Base-by-base conservation (phyloP, 176 grass and related monocot species). In the Tillandsia leiboldiana region DNA sequence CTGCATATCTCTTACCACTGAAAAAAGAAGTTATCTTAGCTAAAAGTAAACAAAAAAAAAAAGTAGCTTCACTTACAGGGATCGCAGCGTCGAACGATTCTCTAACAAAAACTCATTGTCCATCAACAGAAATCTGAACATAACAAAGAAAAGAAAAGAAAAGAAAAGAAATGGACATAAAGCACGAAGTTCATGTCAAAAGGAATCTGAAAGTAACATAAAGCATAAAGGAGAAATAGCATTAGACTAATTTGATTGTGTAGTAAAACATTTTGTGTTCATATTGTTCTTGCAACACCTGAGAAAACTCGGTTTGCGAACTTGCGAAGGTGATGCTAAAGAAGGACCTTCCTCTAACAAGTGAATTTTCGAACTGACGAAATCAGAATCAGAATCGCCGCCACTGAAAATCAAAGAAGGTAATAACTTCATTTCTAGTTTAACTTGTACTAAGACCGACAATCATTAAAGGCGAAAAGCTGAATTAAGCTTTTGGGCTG, bases 31-130 rank as follows among this genome's bases (percentile, higher is more conserved):
- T 33, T 7, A 0, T 47, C 8, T 48, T 49, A 47, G 9, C 26
- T 58, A 10, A 66, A 13, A 11, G n/a, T 6, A 27, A 73, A 63
- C 20, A 20, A 20, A 20, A 20, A 51, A 9, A 26, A 62, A 13
- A 10, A 26, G n/a, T 33, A 28, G 12, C 23, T 53, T 53, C 33
- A 69, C 83, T 96, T 96, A 96, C 92, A 89, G 83, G 27, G 85
- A 74, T 89, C 81, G 86, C 23, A 96, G 73, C 54, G 83, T 82
- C 50, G 65, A 63, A 48, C 86, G 92, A 63, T 96, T 89, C 77
- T 91, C 88, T 73, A 88, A 75, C 49, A 96, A 77, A 71, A 96
- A 91, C 67, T 83, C 71, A 33, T 87, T 88, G 9, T 96, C 92
- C 88, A 88, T 85, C 70, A 77, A 74, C 72, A 96, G 68, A 80